Evolutionary conservation across 345 rosid genomes (phyloP), one percentile per base, ranked within the genome.

Genomic region (Leavenworthia alabamica): DNA sequence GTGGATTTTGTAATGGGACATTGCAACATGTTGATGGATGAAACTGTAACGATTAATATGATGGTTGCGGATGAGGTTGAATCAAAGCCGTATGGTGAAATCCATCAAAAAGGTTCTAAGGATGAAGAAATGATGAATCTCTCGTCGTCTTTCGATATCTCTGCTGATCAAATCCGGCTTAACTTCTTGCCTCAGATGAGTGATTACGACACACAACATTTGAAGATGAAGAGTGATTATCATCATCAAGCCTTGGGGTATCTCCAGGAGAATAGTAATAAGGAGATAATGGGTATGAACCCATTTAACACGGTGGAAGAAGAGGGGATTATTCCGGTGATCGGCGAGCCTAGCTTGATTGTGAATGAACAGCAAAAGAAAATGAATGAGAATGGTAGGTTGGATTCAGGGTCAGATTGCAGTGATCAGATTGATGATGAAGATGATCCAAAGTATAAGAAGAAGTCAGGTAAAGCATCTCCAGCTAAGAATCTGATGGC

Each of bases 361-460:
- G 71, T 43, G 47, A 59, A 67, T 4, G 73, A 81, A 20, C 74
- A 67, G 46, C 72, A 73, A 63, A 72, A 78, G 73, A 88, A 80
- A 28, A 7, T 23, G 11, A 67, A 66, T 4, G 94, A 86, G 59
- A 81, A 74, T 23, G 87, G 82, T 22, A 64, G 79, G 35, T 66
- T 83, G 0, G 95, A 82, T 64, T 83, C 90, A 2, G 66, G 67
- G 8, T 85, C 95, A 1, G 92, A 90, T 59, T 84, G 97, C 24
- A 86, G 89, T 44, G 92, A 89, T 66, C 94, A 79, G 67, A 72
- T 76, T 53, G 91, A 82, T 50, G 97, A 87, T 55, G 95, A 87
- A 23, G 82, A 79, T 70, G 84, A 79, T 64, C 70, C 58, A 1
- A 79, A 77, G 75, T 66, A 51, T 20, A 59, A 78, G 31, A 79